Base-by-base conservation (phyloP, 805 yeast species). In the Candida mattraensis region DNA sequence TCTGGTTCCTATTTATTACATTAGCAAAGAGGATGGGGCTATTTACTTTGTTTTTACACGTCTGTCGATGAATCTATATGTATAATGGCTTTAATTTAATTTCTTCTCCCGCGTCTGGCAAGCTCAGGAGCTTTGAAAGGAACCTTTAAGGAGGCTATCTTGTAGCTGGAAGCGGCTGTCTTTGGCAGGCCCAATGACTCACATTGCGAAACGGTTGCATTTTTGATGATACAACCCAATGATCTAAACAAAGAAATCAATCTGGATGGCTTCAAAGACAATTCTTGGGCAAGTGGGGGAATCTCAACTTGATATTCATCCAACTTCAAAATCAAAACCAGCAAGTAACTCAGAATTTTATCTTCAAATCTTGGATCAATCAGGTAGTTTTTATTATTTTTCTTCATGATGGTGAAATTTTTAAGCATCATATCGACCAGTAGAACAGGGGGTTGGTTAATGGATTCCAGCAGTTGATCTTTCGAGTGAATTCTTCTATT, bases 331-430 rank as follows among this genome's bases (percentile, higher is more conserved):
- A 84, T 70, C 25, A 83, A 63, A 5, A 83, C 84, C 42, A 93
- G 66, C 30, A 88, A 67, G 62, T 78, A 83, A 61, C 96, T 84
- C 47, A 93, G 67, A 31, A 93, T 68, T 63, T 83, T 87, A 63
- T 87, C 96, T 60, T 87, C 96, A 54, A 78, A 76, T 51, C 77
- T 82, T 25, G 98, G 96, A 55, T 93, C 97, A 42, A 93, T 76
- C 44, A 75, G 69, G 58, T 76, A 91, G n/a, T 82, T 72, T 49
- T 81, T 75, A 44, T 82, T 87, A 56, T 81, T 83, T n/a, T 84
- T 66, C 59, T 76, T 80, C 19, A 73, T 54, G 18, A 81, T 74
- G 10, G 97, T 75, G 61, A 87, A 93, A 41, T 83, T 72, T 32
- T 73, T 73, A 41, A 93, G 62, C 21, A 87, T 61, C 25, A 86